Percentiles rank a stretch among this genome's conserved stretches.
Evolutionary conservation across 2,329 filamentous ascomycete genomes (phyloP).

Genomic region (Elsinoe arachidis): DNA sequence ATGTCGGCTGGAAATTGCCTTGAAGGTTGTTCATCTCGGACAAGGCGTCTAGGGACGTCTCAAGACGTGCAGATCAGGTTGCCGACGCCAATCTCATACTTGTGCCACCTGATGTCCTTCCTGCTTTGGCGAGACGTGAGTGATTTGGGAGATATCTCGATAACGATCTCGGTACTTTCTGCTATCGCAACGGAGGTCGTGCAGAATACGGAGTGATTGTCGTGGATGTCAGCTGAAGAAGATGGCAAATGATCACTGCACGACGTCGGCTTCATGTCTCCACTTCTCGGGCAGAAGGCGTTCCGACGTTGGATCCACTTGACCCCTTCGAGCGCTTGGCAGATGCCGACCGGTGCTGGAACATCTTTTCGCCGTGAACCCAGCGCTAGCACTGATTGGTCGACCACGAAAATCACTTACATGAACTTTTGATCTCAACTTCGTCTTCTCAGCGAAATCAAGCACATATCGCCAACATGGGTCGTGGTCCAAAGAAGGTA

Average conservation of each 20-base stretch:
- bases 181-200: not conserved
- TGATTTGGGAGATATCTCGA: no score
- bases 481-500: constrained; percentile 46
- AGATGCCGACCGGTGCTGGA: not conserved
- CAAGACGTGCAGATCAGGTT: not conserved
- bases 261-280: not conserved
- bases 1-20: constrained; percentile 5
- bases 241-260: not conserved
- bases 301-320: not conserved
- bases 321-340: not conserved
- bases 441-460: constrained; percentile 1
- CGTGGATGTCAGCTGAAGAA: not conserved
- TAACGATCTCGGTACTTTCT: no score
- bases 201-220: not conserved
- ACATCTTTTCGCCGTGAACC: not conserved
- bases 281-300: not conserved
- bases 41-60: not conserved
- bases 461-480: constrained; percentile 47
- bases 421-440: constrained; percentile 5
- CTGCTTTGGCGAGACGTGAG: not conserved
- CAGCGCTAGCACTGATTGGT: not conserved
- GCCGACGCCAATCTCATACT: not conserved
- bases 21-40: not conserved
- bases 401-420: constrained; percentile 1
- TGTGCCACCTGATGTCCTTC: not conserved